These are phyloP conservation scores for Paramecium octaurelia DNA, from an alignment of 73 alveolate species.

Conservation along the genomic window DNA sequence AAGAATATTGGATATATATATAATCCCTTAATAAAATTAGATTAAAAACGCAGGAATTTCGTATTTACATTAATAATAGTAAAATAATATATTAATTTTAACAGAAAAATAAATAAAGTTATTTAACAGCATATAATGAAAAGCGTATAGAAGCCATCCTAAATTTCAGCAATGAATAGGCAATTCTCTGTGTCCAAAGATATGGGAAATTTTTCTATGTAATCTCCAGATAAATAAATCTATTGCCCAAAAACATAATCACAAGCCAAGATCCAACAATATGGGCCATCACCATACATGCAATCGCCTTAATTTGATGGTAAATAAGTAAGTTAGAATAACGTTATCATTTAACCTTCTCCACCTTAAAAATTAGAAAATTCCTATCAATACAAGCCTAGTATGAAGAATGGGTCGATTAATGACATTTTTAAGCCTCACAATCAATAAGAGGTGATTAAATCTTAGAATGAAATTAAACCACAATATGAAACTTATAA, in stretches of 20 bases:
- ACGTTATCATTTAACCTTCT: not conserved
- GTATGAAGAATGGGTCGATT: not conserved
- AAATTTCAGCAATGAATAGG: not conserved
- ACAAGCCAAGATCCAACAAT: not conserved
- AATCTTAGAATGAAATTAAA: not conserved
- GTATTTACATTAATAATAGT: not conserved
- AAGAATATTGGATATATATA: not conserved
- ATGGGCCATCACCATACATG: slow-evolving; percentile 2
- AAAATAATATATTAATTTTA: not conserved
- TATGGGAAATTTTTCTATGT: not conserved
- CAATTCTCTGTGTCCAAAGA: slow-evolving; percentile 35
- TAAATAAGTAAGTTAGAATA: not conserved
- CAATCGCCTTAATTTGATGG: slow-evolving; percentile 18
- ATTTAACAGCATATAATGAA: slow-evolving; percentile 14
- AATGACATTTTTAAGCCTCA: not conserved
- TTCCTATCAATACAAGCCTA: slow-evolving; percentile 22
- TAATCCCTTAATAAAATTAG: not conserved
- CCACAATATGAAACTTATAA: not conserved
- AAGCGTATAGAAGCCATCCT: slow-evolving; percentile 10
- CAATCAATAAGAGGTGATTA: not conserved
- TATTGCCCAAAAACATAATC: slow-evolving; percentile 33
- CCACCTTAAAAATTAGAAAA: not conserved
- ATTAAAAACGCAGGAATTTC: not conserved
- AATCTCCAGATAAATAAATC: slow-evolving; percentile 38
- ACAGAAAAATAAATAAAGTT: not conserved